Conservation (phyloP, 148 eudicot genomes). For the Bassia scoparia region DNA sequence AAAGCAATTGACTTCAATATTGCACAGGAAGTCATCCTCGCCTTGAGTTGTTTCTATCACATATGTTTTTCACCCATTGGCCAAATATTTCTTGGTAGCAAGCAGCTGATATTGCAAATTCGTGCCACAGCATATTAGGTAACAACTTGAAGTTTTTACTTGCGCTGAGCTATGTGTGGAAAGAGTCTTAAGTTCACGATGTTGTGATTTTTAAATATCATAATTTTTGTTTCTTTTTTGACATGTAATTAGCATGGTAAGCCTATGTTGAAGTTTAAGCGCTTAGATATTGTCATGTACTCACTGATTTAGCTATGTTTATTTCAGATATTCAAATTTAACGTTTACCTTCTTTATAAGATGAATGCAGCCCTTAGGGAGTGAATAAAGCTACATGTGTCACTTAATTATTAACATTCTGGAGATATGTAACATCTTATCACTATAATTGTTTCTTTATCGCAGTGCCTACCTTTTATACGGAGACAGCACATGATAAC, state of each 20-base stretch:
- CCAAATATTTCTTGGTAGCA: conserved; percentile 45
- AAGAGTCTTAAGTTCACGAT: no score
- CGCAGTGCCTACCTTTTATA: conserved; percentile 82
- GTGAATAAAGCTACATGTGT: not conserved
- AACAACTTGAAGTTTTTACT: conserved; percentile 55
- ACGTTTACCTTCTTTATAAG: not conserved
- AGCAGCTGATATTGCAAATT: conserved; percentile 54
- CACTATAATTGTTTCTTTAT: conserved; percentile 9
- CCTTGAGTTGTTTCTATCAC: conserved; percentile 87
- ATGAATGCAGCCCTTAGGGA: not conserved
- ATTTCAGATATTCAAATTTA: no score
- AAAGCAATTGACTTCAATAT: conserved; percentile 52
- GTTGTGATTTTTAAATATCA: no score
- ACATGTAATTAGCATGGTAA: no score
- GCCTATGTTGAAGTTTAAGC: no score
- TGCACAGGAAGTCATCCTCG: conserved; percentile 82
- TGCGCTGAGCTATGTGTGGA: no score
- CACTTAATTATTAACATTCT: not conserved
- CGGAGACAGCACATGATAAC: conserved; percentile 68
- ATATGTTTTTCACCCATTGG: conserved; percentile 79
- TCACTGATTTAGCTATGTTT: not conserved
- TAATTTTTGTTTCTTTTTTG: no score
- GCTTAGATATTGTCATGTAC: no score
- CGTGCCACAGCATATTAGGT: conserved; percentile 70
- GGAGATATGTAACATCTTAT: not conserved